These are phyloP conservation scores for Talaromyces ruber DNA, from an alignment of 495 filamentous ascomycete species.

Conservation along the genomic window DNA sequence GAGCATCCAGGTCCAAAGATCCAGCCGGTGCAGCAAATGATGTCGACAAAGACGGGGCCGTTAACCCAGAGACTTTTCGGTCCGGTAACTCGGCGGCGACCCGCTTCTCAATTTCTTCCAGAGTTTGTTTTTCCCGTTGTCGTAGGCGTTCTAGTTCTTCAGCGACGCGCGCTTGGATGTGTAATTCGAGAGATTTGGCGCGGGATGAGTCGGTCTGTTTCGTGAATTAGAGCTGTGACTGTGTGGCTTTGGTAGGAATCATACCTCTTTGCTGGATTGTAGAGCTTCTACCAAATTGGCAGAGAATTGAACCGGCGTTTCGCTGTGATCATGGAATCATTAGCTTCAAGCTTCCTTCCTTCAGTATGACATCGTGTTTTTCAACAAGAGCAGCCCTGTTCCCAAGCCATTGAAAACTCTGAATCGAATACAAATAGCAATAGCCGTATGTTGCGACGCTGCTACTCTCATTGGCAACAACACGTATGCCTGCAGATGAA, in stretches of 20 bases:
- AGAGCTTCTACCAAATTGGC: slow-evolving; percentile 73
- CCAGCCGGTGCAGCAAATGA: slow-evolving; percentile 29
- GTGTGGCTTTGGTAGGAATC: not conserved
- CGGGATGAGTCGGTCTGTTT: slow-evolving; percentile 80
- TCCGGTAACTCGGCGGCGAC: slow-evolving; percentile 31
- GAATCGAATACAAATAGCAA: too few species aligned
- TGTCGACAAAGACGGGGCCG: slow-evolving; percentile 20
- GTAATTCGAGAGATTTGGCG: slow-evolving; percentile 71
- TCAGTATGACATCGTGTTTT: not conserved
- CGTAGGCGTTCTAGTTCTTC: slow-evolving; percentile 72
- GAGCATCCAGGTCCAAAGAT: slow-evolving; percentile 39
- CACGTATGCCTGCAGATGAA: not conserved
- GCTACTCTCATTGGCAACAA: not conserved
- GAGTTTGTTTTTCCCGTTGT: slow-evolving; percentile 51
- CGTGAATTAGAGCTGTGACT: not conserved
- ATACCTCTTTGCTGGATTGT: slow-evolving; percentile 77
- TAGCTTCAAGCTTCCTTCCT: not conserved
- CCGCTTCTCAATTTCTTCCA: slow-evolving; percentile 47
- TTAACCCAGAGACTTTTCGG: slow-evolving; percentile 16
- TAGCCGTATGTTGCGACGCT: not conserved
- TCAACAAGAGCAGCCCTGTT: not conserved
- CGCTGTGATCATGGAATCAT: slow-evolving; percentile 35
- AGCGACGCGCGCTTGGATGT: slow-evolving; percentile 80
- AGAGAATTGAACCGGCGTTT: slow-evolving; percentile 80
- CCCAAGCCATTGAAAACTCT: not conserved